phyloP scores from a whole-genome alignment of 768 basidiomycete genomes.

The Harrya chromipes region DNA sequence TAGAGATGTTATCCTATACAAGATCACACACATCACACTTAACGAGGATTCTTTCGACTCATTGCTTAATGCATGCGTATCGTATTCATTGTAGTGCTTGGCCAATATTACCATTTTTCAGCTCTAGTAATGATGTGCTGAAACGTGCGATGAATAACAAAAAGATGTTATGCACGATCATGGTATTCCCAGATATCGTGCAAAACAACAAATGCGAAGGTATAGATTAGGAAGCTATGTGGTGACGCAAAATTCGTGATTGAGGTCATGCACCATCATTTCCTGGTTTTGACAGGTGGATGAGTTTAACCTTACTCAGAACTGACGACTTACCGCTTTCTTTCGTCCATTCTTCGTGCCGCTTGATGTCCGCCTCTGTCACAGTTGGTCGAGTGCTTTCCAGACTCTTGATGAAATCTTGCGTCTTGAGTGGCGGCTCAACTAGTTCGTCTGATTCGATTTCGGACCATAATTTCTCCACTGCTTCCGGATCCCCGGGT shows the following conservation, averaged over 20 bases:
- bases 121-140: slow-evolving; percentile 1
- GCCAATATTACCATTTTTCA: slow-evolving; percentile 16
- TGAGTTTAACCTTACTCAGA: neutral
- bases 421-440: slow-evolving; percentile 79
- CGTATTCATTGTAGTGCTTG: slow-evolving; percentile 19
- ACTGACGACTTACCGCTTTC: slow-evolving; percentile 60
- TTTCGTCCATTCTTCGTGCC: slow-evolving; percentile 80
- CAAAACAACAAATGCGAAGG: slow-evolving; percentile 11
- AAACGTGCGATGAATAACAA: slow-evolving; percentile 2
- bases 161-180: neutral
- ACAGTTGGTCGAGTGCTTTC: slow-evolving; percentile 84
- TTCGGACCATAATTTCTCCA: slow-evolving; percentile 88
- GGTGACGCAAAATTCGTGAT: neutral
- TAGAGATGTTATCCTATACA: slow-evolving; percentile 23
- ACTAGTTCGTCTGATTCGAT: slow-evolving; percentile 83
- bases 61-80: slow-evolving; percentile 12
- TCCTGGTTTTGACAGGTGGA: slow-evolving; percentile 11
- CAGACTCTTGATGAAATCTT: slow-evolving; percentile 81
- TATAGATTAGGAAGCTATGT: slow-evolving; percentile 16
- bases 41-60: slow-evolving; percentile 4
- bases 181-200: slow-evolving; percentile 11
- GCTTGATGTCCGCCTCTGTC: slow-evolving; percentile 79
- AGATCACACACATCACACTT: neutral
- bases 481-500: slow-evolving; percentile 81
- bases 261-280: slow-evolving; percentile 31